Evolutionary conservation across 78 protist species (phyloP).

Genomic region (Chrysochromulina parva): DNA sequence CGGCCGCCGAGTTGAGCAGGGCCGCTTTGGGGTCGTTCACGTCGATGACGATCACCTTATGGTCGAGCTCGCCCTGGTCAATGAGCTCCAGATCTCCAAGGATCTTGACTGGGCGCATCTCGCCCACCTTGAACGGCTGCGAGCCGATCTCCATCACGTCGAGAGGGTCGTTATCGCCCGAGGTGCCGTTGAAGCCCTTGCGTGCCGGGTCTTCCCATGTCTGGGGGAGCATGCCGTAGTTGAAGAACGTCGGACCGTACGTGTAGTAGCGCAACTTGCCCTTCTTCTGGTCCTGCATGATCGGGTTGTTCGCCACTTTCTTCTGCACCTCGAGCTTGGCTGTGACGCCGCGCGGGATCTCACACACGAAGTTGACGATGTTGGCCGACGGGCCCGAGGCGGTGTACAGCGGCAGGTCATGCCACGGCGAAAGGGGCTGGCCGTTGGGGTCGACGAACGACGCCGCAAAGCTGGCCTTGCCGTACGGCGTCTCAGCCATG

Average conservation of each 20-base stretch:
- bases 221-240: slow-evolving; percentile 62
- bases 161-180: slow-evolving; percentile 56
- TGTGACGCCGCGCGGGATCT: slow-evolving; percentile 17
- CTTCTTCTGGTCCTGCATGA: slow-evolving; percentile 59
- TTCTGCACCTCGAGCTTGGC: slow-evolving; percentile 59
- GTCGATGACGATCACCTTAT: slow-evolving; percentile 37
- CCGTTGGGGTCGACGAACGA: slow-evolving; percentile 23
- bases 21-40: slow-evolving; percentile 30
- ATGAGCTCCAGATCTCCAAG: slow-evolving; percentile 42
- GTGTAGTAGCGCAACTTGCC: slow-evolving; percentile 47
- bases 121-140: not conserved
- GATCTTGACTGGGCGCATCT: slow-evolving; percentile 46
- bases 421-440: slow-evolving; percentile 45
- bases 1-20: not conserved
- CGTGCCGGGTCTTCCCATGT: slow-evolving; percentile 50
- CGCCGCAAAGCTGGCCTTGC: slow-evolving; percentile 9
- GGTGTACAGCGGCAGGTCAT: slow-evolving; percentile 30
- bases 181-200: not conserved
- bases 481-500: slow-evolving; percentile 3
- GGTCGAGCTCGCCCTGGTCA: slow-evolving; percentile 53
- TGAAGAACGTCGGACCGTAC: slow-evolving; percentile 56
- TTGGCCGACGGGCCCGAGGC: not conserved
- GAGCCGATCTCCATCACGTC: slow-evolving; percentile 54
- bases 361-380: slow-evolving; percentile 33
- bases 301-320: slow-evolving; percentile 42